Base-by-base conservation (phyloP, 2,329 filamentous ascomycete species). In the Diaporthe nobilis region DNA sequence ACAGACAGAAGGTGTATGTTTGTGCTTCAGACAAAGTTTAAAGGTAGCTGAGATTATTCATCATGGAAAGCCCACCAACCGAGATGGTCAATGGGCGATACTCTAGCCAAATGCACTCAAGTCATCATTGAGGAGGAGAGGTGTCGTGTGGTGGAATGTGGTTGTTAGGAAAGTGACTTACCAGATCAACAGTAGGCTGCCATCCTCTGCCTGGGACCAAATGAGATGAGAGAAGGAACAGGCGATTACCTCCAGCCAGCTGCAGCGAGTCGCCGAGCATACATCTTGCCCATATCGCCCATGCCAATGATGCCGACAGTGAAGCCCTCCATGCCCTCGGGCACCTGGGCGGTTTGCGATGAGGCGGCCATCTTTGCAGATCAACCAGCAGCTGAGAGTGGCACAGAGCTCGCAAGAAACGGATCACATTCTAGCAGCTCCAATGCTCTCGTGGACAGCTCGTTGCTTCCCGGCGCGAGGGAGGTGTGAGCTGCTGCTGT, bases 81-180 rank as follows among this genome's bases (percentile, higher is more conserved):
- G 79, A 83, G 82, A 88, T 82, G 85, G 83, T 87, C 86, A 87
- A 89, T 65, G 87, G 86, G 88, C 92, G 92, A 95, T 98, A 90
- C 96, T 98, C 96, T 95, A 98, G 96, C 96, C 96, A 98, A 98
- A 98, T 98, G 96, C 96, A 96, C 96, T 98, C 96, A 96, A 95
- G 96, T 98, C 96, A 98, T 98, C 96, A 97, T 95, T 84, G 84
- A 84, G 84, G 82, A 82, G 78, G 85, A 81, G 76, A 73, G 75
- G 75, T 68, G 55, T 72, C 67, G 71, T 57, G 39, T 60, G 34
- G 25, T 34, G 67, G 68, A 31, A 28, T 73, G 60, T 65, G 67
- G 75, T 44, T 73, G 77, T 75, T 53, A 67, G 77, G 60, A 71
- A 37, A 37, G 72, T 67, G 57, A 82, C 86, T 85, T 85, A 87